These are phyloP conservation scores for Myxozyma sirexii DNA, from an alignment of 805 yeast species.

Conservation along the genomic window DNA sequence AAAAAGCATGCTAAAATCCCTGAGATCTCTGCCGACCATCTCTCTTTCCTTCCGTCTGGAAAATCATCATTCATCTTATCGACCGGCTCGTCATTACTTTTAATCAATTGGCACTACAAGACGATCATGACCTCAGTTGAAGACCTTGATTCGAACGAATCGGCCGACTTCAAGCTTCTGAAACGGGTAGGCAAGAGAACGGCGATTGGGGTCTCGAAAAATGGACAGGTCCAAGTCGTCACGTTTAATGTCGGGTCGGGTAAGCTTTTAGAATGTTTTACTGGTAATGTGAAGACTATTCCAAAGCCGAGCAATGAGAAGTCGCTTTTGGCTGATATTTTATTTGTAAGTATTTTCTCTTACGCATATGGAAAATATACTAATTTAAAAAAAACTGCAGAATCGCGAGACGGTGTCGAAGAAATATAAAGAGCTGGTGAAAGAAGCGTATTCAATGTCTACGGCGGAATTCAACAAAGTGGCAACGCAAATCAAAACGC, in stretches of 20 bases:
- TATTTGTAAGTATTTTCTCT: slow-evolving; percentile 11
- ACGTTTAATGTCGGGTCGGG: slow-evolving; percentile 25
- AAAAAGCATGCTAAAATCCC: not conserved
- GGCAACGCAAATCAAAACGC: slow-evolving; percentile 1
- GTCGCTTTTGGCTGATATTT: slow-evolving; percentile 13
- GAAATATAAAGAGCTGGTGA: not conserved
- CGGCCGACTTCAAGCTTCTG: slow-evolving; percentile 8
- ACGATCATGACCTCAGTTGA: slow-evolving; percentile 19
- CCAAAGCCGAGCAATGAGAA: not conserved
- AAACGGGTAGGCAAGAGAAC: slow-evolving; percentile 20
- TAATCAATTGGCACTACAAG: slow-evolving; percentile 29
- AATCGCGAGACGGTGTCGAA: slow-evolving; percentile 4
- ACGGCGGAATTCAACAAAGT: not conserved
- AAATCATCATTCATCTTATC: slow-evolving; percentile 20
- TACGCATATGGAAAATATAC: too few species aligned
- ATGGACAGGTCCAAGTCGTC: slow-evolving; percentile 17
- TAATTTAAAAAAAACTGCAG: not conserved
- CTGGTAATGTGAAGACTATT: slow-evolving; percentile 21
- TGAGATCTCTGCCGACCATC: not conserved
- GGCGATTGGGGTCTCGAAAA: slow-evolving; percentile 21
- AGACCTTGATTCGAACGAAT: not conserved
- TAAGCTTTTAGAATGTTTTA: slow-evolving; percentile 24
- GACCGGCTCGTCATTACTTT: slow-evolving; percentile 16
- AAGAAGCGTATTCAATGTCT: not conserved
- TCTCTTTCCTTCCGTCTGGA: slow-evolving; percentile 22